Evolutionary conservation across 768 basidiomycete genomes (phyloP).

Genomic region (Boletus vinaceobasis): DNA sequence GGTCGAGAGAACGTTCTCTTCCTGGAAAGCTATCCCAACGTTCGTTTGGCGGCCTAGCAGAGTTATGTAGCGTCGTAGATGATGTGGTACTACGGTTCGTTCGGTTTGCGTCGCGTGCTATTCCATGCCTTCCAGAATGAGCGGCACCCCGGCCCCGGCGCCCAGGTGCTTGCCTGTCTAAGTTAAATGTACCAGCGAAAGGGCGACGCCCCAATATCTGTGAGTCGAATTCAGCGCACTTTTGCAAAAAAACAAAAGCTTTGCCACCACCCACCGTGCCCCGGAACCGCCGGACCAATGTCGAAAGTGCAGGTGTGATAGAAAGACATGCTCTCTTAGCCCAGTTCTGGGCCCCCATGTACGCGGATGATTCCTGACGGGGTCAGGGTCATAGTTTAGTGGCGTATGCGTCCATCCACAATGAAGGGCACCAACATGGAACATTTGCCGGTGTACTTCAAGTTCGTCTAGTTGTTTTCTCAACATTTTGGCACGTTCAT

Average conservation of each 20-base stretch:
- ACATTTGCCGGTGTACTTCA: conserved; percentile 58
- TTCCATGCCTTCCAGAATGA: not conserved
- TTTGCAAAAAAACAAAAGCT: not conserved
- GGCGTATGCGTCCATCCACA: not conserved
- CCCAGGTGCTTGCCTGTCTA: not conserved
- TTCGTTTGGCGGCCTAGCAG: not conserved
- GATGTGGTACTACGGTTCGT: not conserved
- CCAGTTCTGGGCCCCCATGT: conserved; percentile 11
- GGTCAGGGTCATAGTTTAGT: not conserved
- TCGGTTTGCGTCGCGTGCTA: not conserved
- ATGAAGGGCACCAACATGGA: conserved; percentile 44
- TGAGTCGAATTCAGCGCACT: not conserved
- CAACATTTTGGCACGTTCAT: conserved; percentile 43
- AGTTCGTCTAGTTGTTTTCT: conserved; percentile 74
- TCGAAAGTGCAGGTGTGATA: conserved; percentile 4
- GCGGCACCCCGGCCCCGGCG: not conserved
- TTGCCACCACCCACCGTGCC: conserved; percentile 1
- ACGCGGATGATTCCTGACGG: conserved; percentile 15
- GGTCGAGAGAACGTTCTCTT: conserved; percentile 40
- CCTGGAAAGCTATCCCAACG: not conserved
- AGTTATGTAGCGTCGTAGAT: not conserved
- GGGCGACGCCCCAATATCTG: not conserved
- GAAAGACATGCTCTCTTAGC: conserved; percentile 4
- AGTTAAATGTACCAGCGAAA: not conserved
- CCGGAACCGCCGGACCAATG: not conserved